Base-by-base conservation (phyloP, 371 early-diverging fungal genomes). In the Syncephalastrum racemosum region DNA sequence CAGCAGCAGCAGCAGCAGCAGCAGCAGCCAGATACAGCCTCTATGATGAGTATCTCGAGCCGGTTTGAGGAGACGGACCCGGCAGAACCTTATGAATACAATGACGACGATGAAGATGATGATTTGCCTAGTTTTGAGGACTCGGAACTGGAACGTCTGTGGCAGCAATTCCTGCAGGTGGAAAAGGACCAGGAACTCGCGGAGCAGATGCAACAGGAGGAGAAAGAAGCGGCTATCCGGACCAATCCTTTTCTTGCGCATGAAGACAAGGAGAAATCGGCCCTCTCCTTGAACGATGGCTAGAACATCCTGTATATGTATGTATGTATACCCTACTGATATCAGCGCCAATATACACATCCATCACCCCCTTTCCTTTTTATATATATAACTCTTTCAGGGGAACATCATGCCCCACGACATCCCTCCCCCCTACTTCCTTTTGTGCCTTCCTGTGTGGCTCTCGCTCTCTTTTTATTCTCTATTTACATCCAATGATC, bases 161-260 rank as follows among this genome's bases (percentile, higher is more conserved):
- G 53, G 53, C 22, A 42, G 22, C 53, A 52, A 7, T 54, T 31
- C 25, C 31, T 36, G 44, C 55, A 46, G 19, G 31, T 44, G 14
- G 55, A 41, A 14, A 54, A 54, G 19, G 55, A 54, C 46, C 44
- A 46, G 23, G 46, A 54, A 23, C 22, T 54, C 14, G 46, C 55
- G n/a, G 45, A 25, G 36, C 22, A 45, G 4, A 14, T 54, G 31
- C 55, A 54, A 18, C 45, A 31, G 27, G 55, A 54, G 22, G 53
- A 52, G 14, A 24, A 50, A 13, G 27, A 52, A 25, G 53, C 39
- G 41, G 53, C 53, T 6, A 42, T 40, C 16, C 36, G 36, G 31
- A 52, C 53, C 22, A 52, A 52, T 52, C 53, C 53, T 12, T 52
- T 52, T 18, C 36, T 50, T 15, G 46, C 46, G 22, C 19, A 46